phyloP scores from a whole-genome alignment of 1,139 yeast species.

The Yamadazyma conglobata region DNA sequence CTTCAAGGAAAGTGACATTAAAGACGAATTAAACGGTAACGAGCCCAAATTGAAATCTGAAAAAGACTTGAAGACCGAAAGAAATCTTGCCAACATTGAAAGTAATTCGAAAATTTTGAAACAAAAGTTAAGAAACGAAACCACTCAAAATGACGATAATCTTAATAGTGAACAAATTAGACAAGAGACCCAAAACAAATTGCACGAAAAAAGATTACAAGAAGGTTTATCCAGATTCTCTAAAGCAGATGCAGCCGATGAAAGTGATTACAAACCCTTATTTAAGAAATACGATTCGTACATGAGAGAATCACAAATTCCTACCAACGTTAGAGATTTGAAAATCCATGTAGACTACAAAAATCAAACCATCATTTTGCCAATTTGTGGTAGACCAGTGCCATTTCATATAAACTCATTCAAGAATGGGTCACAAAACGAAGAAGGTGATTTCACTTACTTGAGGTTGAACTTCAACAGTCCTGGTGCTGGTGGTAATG shows the following conservation, averaged over 20 bases:
- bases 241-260: slow-evolving; percentile 68
- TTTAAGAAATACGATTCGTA: slow-evolving; percentile 94
- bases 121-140: slow-evolving; percentile 76
- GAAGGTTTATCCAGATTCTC: slow-evolving; percentile 79
- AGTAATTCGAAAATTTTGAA: slow-evolving; percentile 62
- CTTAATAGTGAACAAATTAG: slow-evolving; percentile 72
- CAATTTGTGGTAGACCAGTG: slow-evolving; percentile 94
- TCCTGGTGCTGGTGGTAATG: slow-evolving; percentile 81
- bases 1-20: slow-evolving; percentile 64
- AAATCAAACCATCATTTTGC: slow-evolving; percentile 84
- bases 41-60: slow-evolving; percentile 29
- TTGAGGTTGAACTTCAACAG: slow-evolving; percentile 88
- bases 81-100: slow-evolving; percentile 27
- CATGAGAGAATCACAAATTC: slow-evolving; percentile 88
- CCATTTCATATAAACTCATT: slow-evolving; percentile 95
- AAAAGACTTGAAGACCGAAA: slow-evolving; percentile 31
- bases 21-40: slow-evolving; percentile 17
- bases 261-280: slow-evolving; percentile 64
- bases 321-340: slow-evolving; percentile 75
- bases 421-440: slow-evolving; percentile 92
- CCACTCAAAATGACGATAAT: slow-evolving; percentile 64
- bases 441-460: slow-evolving; percentile 93
- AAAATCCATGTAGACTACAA: slow-evolving; percentile 85
- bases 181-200: slow-evolving; percentile 74
- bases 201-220: slow-evolving; percentile 82